phyloP scores from a whole-genome alignment of 139 green algal genomes.

The Chlorella sorokiniana region DNA sequence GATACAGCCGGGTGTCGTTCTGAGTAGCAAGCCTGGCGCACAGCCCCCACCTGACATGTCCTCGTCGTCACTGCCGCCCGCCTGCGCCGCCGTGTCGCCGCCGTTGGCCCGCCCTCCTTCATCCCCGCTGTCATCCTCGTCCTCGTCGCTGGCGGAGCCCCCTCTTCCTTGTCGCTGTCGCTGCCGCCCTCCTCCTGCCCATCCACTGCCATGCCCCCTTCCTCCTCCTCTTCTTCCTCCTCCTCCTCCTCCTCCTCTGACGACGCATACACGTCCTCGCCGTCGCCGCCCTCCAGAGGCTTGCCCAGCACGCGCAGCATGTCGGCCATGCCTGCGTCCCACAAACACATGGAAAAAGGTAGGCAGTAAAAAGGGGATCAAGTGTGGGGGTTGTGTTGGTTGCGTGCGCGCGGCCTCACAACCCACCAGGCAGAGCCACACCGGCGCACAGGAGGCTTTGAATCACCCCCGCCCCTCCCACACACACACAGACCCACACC shows the following conservation, averaged over 20 bases:
- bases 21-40: neutral
- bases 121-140: conserved; percentile 41
- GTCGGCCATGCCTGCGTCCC: conserved; percentile 63
- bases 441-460: no score
- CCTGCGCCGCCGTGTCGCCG: neutral
- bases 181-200: conserved; percentile 30
- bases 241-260: conserved; percentile 45
- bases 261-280: conserved; percentile 13
- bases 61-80: conserved; percentile 25
- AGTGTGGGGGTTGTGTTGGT: no score
- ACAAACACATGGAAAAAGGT: neutral
- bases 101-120: conserved; percentile 4
- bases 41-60: conserved; percentile 18
- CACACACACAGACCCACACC: neutral
- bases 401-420: no score
- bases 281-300: conserved; percentile 34
- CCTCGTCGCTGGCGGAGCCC: conserved; percentile 37
- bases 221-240: conserved; percentile 40
- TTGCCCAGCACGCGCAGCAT: conserved; percentile 65
- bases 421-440: no score
- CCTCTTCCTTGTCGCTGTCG: conserved; percentile 38
- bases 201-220: conserved; percentile 32
- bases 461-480: no score
- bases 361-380: no score
- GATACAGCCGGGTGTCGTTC: no score